A percentile compares a stretch with the other conserved stretches of the same genome.
Conservation (phyloP, 2,329 filamentous ascomycete genomes). For the Paraphoma chrysanthemicola region DNA sequence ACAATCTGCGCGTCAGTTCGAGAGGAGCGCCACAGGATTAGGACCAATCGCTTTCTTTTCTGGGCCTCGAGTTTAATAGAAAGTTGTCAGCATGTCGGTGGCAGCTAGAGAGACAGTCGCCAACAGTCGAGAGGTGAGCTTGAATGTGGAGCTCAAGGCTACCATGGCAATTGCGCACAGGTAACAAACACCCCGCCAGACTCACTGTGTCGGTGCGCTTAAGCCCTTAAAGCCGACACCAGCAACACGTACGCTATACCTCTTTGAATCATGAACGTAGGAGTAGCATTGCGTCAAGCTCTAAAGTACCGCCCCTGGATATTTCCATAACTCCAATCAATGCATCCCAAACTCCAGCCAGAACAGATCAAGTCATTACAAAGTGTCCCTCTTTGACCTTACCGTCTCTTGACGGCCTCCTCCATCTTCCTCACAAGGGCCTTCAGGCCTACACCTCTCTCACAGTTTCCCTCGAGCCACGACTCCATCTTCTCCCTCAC, state of each 20-base stretch:
- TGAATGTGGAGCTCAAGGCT: constrained; percentile 30
- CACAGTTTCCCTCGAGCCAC: constrained; percentile 82
- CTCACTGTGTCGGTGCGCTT: constrained; percentile 15
- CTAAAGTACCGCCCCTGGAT: neutral
- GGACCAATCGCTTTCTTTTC: no score
- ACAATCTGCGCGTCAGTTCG: no score
- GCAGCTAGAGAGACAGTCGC: neutral
- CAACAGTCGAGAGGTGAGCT: neutral
- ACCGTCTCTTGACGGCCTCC: constrained; percentile 63
- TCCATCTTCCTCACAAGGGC: constrained; percentile 69
- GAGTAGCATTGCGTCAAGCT: no score
- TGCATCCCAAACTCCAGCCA: constrained; percentile 7
- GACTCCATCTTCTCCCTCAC: constrained; percentile 81
- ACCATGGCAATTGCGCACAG: constrained; percentile 19
- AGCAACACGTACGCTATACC: no score
- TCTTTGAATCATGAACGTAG: no score
- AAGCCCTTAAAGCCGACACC: neutral
- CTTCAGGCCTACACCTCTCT: constrained; percentile 72
- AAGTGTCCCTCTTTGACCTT: constrained; percentile 13
- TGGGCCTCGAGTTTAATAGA: no score
- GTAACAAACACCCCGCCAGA: constrained; percentile 17
- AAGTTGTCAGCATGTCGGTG: no score
- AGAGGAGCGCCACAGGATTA: no score
- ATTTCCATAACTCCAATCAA: constrained; percentile 20
- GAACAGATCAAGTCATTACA: neutral